Evolutionary conservation across 106 monocot genomes (phyloP), one percentile per base, ranked within the genome.

Genomic region (Platanthera guangdongensis): DNA sequence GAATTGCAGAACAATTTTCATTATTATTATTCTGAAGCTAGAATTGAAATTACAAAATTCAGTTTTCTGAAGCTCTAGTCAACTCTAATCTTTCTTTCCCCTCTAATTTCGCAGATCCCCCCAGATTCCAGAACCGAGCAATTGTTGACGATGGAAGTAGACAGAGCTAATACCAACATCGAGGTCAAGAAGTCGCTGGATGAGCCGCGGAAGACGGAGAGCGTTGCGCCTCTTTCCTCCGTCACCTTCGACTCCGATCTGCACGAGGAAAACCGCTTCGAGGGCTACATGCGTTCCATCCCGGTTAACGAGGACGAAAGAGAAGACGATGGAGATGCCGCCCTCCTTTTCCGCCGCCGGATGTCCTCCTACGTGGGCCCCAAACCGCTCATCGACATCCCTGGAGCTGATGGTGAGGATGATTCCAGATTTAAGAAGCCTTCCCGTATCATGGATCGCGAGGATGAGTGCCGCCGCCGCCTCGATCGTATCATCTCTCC

Each of bases 181-280:
- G 92, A 95, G 72, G 88, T 95, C 13, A 90, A 85, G 50, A 84
- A 78, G 74, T 84, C 88, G 5, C 93, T 93, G 78, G 89, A 93
- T 80, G 96, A 93, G 83, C 85, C 93, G 28, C 85, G 87, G 74
- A 84, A 85, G 78, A 70, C 91, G 88, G 96, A 97, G 84, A 88
- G 88, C 79, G 63, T 85, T 59, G 97, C 96, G 1, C 85, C 87
- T 32, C 83, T 91, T 9, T 80, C 91, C 52, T 82, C 84, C 52
- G 84, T 91, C 22, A 82, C 94, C 75, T 97, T 87, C 75, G 93
- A 97, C 67, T 48, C 89, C 77, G 97, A 94, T 52, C 89, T 97
- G 14, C 94, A 97, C 82, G 94, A 88, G 62, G 89, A 78, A 19
- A 80, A 92, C 72, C 88, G 88, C 11, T 92, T 92, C 78, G 91